These are phyloP conservation scores for Lodderomyces elongisporus DNA, from an alignment of 1,139 yeast genomes.

Conservation along the genomic window DNA sequence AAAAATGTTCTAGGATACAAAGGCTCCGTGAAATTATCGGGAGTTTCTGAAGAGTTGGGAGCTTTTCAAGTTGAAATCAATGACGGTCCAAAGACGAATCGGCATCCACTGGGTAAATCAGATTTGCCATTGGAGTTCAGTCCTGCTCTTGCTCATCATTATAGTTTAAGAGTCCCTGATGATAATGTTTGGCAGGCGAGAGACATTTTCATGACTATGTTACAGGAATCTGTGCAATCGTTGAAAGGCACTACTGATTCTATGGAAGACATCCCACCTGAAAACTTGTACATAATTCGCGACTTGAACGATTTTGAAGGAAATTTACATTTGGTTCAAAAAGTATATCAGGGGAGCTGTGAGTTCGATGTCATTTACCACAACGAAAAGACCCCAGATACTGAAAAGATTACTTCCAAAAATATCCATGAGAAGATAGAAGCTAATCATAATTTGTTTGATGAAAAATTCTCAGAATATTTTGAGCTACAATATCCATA, in stretches of 20 bases:
- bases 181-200: constrained; percentile 75
- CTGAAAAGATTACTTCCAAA: constrained; percentile 38
- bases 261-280: constrained; percentile 36
- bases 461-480: constrained; percentile 48
- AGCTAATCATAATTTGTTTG: constrained; percentile 37
- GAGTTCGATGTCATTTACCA: constrained; percentile 70
- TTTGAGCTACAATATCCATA: constrained; percentile 60
- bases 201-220: constrained; percentile 65
- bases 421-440: constrained; percentile 39
- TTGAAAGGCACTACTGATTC: constrained; percentile 28
- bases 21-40: constrained; percentile 41
- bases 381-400: constrained; percentile 35
- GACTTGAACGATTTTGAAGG: constrained; percentile 64
- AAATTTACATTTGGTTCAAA: constrained; percentile 74
- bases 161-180: constrained; percentile 66
- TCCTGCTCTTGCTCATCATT: constrained; percentile 57
- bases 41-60: constrained; percentile 53
- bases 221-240: constrained; percentile 64
- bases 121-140: constrained; percentile 35
- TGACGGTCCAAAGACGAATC: constrained; percentile 44
- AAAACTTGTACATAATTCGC: constrained; percentile 51
- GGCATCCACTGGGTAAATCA: constrained; percentile 30
- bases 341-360: constrained; percentile 66
- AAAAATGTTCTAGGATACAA: constrained; percentile 26
- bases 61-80: constrained; percentile 47